phyloP scores from a whole-genome alignment of 345 rosid genomes.

The Linum lewisii region DNA sequence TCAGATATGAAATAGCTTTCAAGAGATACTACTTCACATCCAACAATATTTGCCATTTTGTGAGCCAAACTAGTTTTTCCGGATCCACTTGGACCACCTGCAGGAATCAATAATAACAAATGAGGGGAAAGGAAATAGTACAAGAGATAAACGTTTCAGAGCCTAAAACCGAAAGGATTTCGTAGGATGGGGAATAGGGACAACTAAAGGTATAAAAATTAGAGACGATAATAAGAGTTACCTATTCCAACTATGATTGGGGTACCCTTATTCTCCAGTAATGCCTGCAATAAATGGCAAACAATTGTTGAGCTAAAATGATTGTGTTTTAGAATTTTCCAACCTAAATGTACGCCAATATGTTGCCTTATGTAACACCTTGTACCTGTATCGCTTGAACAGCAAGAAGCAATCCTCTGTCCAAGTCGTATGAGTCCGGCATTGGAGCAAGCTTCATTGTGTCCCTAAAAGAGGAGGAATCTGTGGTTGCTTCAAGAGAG shows the following conservation, averaged over 20 bases:
- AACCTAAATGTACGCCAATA: neutral
- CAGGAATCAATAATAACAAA: slow-evolving; percentile 12
- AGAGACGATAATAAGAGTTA: slow-evolving; percentile 21
- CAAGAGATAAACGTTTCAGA: neutral
- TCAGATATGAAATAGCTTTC: slow-evolving; percentile 87
- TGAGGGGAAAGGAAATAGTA: neutral
- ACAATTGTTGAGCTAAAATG: slow-evolving; percentile 1
- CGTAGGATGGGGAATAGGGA: neutral
- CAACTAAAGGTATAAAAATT: slow-evolving; percentile 1
- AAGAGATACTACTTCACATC: slow-evolving; percentile 98
- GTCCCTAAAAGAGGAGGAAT: slow-evolving; percentile 91
- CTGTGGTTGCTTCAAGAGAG: slow-evolving; percentile 98
- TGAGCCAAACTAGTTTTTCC: slow-evolving; percentile 99
- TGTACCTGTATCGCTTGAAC: slow-evolving; percentile 98
- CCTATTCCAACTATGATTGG: slow-evolving; percentile 97
- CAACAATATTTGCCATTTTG: slow-evolving; percentile 99
- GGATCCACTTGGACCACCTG: slow-evolving; percentile 99
- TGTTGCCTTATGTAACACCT: slow-evolving; percentile 8
- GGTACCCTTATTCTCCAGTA: slow-evolving; percentile 83
- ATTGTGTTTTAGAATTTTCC: neutral
- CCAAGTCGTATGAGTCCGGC: slow-evolving; percentile 97
- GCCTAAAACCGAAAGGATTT: neutral
- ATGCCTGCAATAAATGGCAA: slow-evolving; percentile 48
- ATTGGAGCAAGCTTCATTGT: slow-evolving; percentile 75
- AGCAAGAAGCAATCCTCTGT: slow-evolving; percentile 95